Evolutionary conservation across 225 moss, liverwort and hornwort species (phyloP).

Genomic region (Marchantia polymorpha): DNA sequence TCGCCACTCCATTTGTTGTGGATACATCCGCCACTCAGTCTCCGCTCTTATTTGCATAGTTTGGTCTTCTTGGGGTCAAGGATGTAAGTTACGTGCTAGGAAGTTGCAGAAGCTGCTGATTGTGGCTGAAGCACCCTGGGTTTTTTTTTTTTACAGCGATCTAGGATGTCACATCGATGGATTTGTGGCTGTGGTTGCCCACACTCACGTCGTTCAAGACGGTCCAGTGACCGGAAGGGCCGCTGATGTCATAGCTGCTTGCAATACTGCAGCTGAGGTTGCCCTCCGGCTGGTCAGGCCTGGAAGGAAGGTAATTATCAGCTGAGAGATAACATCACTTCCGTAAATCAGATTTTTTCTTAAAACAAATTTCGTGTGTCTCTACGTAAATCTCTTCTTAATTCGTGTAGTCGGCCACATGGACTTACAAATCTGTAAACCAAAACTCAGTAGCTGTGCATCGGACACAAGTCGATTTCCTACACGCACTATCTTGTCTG

Average conservation of each 20-base stretch:
- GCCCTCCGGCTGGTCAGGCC: slow-evolving; percentile 91
- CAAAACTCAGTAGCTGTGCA: too few species aligned
- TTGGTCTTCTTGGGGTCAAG: neutral
- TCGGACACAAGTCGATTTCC: too few species aligned
- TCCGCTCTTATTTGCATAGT: neutral
- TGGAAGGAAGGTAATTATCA: slow-evolving; percentile 70
- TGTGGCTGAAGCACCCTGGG: neutral
- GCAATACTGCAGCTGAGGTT: slow-evolving; percentile 87
- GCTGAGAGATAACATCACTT: neutral
- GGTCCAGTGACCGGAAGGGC: slow-evolving; percentile 90
- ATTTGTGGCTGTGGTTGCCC: slow-evolving; percentile 91
- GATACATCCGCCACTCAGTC: too few species aligned
- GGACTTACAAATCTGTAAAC: too few species aligned
- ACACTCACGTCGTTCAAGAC: slow-evolving; percentile 85
- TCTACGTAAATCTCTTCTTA: too few species aligned
- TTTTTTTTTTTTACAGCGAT: slow-evolving; percentile 55
- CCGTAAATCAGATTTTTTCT: too few species aligned
- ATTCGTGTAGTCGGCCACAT: too few species aligned
- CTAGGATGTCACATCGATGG: slow-evolving; percentile 97
- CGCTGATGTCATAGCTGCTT: slow-evolving; percentile 90
- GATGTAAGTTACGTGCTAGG: too few species aligned
- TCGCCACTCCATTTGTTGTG: too few species aligned
- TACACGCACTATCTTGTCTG: too few species aligned
- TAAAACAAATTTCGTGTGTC: too few species aligned
- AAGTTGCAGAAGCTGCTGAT: neutral